phyloP scores from a whole-genome alignment of 129 eudicot species.

The Calendula officinalis region DNA sequence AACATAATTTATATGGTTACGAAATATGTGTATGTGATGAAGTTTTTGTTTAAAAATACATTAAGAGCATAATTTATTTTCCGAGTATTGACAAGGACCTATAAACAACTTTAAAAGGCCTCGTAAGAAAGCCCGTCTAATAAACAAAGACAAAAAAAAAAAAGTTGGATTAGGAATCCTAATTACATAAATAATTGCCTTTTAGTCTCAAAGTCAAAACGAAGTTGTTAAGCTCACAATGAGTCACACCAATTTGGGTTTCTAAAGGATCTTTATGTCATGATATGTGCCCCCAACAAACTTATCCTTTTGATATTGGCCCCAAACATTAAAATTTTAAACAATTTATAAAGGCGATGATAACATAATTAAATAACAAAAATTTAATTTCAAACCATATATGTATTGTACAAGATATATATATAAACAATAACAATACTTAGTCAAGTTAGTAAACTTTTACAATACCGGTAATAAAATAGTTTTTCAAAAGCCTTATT shows the following conservation, averaged over 20 bases:
- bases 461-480: too few relatives aligned
- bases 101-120: background rate
- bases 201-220: slow-evolving; percentile 10
- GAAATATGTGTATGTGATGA: too few relatives aligned
- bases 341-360: background rate
- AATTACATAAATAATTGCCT: slow-evolving; percentile 6
- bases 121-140: slow-evolving; percentile 11
- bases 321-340: background rate
- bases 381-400: background rate
- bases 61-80: too few relatives aligned
- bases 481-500: too few relatives aligned
- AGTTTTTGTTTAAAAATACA: background rate
- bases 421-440: too few relatives aligned
- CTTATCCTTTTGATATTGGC: slow-evolving; percentile 14
- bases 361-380: background rate
- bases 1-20: too few relatives aligned
- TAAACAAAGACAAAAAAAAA: slow-evolving; percentile 6
- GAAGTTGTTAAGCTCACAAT: slow-evolving; percentile 15
- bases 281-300: slow-evolving; percentile 8
- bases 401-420: too few relatives aligned
- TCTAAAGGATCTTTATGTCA: background rate
- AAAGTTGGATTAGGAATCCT: background rate
- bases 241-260: background rate
- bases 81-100: background rate
- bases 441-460: too few relatives aligned